Evolutionary conservation across 106 monocot species (phyloP), one percentile per base, ranked within the genome.

Genomic region (Dioscorea alata): DNA sequence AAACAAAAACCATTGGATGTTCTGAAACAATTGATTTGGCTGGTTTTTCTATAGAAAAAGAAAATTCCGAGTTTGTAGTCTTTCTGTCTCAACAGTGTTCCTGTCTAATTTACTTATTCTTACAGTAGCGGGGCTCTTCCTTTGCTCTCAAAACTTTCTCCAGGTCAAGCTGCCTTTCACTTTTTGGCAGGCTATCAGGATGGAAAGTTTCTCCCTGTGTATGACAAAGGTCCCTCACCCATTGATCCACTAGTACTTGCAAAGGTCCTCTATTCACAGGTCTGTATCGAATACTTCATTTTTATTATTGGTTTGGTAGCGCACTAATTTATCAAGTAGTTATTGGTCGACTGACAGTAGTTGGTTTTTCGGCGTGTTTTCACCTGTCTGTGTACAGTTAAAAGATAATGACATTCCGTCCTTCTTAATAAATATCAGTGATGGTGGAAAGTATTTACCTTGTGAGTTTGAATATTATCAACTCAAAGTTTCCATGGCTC

Each of bases 91-190:
- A 34, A 34, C 34, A 34, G 34, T 34, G 4, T 34, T 7, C 34
- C 34, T 4, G 34, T 34, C 34, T 34, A 34, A 34, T 34, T 34
- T 34, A 34, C 34, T 34, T 34, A 7, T 7, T 17, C 68, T 54
- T 77, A 65, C 77, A 97, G 97, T 49, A 80, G 89, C 62, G 80
- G 80, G n/a, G 97, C 66, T 18, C 74, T 97, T 50, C 97, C 88
- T 33, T 62, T 64, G 0, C 63, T 81, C 31, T 85, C 86, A 22
- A 82, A 81, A 64, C 72, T 97, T 21, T 87, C 89, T 71, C 80
- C 92, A 18, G 89, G 85, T 54, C 97, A 97, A 78, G 86, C 89
- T 64, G 97, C 97, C 18, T 97, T 92, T 75, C 92, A 97, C 74
- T 92, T 92, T 66, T 65, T 97, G 25, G 89, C 92, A 49, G 92